Evolutionary conservation across 2,329 filamentous ascomycete genomes (phyloP), one percentile per base, ranked within the genome.

Genomic region (Penicillium sp.): DNA sequence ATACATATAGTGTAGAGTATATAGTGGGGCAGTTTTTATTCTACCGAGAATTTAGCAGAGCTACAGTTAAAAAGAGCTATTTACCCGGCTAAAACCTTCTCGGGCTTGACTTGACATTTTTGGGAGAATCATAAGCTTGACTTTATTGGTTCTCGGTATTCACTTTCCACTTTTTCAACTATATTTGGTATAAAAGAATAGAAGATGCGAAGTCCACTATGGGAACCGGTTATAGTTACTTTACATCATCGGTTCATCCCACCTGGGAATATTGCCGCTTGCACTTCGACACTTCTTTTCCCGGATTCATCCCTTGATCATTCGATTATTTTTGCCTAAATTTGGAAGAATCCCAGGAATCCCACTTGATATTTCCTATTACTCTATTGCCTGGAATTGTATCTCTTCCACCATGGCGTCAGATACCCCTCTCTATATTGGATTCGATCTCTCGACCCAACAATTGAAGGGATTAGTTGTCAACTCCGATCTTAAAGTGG

Each of bases 381-480:
- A 33, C 17, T 43, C 33, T 21, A 13, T 29, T 23, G 35, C 4
- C 10, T 43, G 23, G 13, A 48, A 55, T 41, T 50, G 43, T 44
- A 35, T 27, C 6, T 39, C 29, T 39, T 31, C 39, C 51, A 50
- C 54, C 57, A 79, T 79, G 75, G 67, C 75, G 47, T 66, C 71
- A 31, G 66, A 75, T 61, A 81, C 79, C 33, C 87, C 89, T 19
- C 80, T 96, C 60, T 96, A 96, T 73, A 82, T 96, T 70, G 94
- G 94, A 60, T 93, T 97, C 75, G 94, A 99, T 78, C 87, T 97
- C 59, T 97, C 93, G 43, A 97, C 94, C 57, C 94, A 97, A 76
- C 93, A 97, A 75, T 83, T 97, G 57, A 97, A 99, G 83, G 93
- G 91, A 65, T 88, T 97, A 64, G 89, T 94, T 51, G 89, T 97